phyloP scores from a whole-genome alignment of 1,139 yeast species.

The Sugiyamaella japonica region DNA sequence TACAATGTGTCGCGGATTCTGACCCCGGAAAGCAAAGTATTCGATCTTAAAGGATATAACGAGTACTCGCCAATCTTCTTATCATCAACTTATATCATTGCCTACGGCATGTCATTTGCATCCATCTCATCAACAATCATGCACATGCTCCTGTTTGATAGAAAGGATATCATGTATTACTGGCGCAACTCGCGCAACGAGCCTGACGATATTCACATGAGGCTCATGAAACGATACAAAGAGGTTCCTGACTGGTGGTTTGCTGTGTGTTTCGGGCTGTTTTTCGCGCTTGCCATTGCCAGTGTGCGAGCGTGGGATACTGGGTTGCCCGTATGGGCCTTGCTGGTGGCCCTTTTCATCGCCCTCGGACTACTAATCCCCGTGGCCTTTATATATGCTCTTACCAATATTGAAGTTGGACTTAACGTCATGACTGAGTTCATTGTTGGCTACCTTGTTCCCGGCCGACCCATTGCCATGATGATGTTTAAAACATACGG shows the following conservation, averaged over 20 bases:
- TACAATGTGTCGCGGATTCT: slow-evolving; percentile 49
- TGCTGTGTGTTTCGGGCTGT: slow-evolving; percentile 47
- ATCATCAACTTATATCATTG: slow-evolving; percentile 61
- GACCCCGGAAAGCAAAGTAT: slow-evolving; percentile 31
- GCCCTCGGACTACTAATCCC: slow-evolving; percentile 58
- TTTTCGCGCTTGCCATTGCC: slow-evolving; percentile 52
- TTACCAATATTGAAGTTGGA: slow-evolving; percentile 57
- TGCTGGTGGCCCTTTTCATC: slow-evolving; percentile 53
- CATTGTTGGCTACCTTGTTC: slow-evolving; percentile 61
- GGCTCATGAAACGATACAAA: slow-evolving; percentile 58
- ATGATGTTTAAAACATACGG: slow-evolving; percentile 64
- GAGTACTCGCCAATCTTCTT: slow-evolving; percentile 61
- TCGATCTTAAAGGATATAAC: slow-evolving; percentile 52
- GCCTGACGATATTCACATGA: slow-evolving; percentile 60
- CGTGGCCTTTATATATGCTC: slow-evolving; percentile 53
- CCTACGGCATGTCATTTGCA: slow-evolving; percentile 66
- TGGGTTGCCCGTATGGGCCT: slow-evolving; percentile 50
- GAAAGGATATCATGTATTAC: slow-evolving; percentile 51
- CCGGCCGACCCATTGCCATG: slow-evolving; percentile 63
- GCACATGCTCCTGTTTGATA: slow-evolving; percentile 58
- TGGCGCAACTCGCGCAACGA: slow-evolving; percentile 47
- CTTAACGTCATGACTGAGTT: slow-evolving; percentile 62
- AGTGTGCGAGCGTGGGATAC: slow-evolving; percentile 50
- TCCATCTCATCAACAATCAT: slow-evolving; percentile 57
- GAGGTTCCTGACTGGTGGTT: slow-evolving; percentile 74